Base-by-base conservation (phyloP, 371 early-diverging fungal species). In the Syncephalastrum sp. region DNA sequence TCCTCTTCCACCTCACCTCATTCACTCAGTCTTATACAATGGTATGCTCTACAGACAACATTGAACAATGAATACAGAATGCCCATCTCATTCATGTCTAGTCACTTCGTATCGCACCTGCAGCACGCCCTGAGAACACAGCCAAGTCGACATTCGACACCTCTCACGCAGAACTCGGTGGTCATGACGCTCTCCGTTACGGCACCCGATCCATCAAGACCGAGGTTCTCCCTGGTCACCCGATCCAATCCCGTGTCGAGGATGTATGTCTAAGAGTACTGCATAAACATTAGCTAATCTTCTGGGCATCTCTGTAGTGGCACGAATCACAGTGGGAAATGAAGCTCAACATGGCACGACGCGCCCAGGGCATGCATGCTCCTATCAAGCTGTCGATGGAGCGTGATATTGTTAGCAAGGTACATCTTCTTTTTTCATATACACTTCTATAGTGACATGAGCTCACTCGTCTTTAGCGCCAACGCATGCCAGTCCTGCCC, bases 301-400 rank as follows among this genome's bases (percentile, higher is more conserved):
- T 50, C 1, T 33, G 5, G 10, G 38, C 10, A 33, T 16, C 25
- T 50, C 23, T 59, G 42, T 65, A 92, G 91, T 94, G 93, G 93
- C 83, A 89, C 46, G 82, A 79, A 67, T 89, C 94, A 54, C 93
- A 93, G 69, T 77, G 85, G 63, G 83, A 90, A 64, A 77, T 91
- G 46, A 89, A 91, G 70, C 69, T 91, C 56, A 82, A 83, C 58
- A 79, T 94, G 85, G 87, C 90, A 50, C 87, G 93, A 47, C 82
- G 83, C 64, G 68, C 85, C 42, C 90, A 90, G 64, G 98, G 96
- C 42, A 72, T 92, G 64, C 95, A 95, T 62, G 88, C 90, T 16
- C 98, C 96, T 47, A 78, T 97, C 61, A 86, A 91, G 60, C 72
- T 91, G 68, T 87, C 91, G 67, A 95, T 97, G 96, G 96, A 96